These are phyloP conservation scores for Morella rubra DNA, from an alignment of 306 rosid genomes.

Conservation along the genomic window DNA sequence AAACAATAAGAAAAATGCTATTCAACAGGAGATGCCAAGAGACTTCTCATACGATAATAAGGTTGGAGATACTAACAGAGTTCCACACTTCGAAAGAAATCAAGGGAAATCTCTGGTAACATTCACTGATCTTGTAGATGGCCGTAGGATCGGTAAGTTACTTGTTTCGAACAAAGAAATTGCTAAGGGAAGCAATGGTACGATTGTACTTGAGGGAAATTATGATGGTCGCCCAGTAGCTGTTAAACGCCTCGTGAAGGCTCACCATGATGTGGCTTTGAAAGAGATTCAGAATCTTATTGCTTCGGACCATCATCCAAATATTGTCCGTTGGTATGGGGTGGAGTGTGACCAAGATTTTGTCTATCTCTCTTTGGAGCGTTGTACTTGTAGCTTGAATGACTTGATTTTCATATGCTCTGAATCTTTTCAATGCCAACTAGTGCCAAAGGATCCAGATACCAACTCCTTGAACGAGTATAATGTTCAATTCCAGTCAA, in stretches of 20 bases:
- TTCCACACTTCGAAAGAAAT: conserved; percentile 11
- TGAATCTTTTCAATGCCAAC: conserved; percentile 22
- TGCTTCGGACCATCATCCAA: conserved; percentile 74
- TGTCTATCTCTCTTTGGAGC: conserved; percentile 75
- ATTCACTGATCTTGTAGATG: conserved; percentile 31
- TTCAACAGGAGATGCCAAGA: conserved; percentile 29
- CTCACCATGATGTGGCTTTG: conserved; percentile 66
- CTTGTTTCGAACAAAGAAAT: conserved; percentile 60
- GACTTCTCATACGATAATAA: conserved; percentile 29
- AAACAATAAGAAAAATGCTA: conserved; percentile 20
- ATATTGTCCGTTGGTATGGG: conserved; percentile 83
- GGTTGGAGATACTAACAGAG: conserved; percentile 21
- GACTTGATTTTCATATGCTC: conserved; percentile 52
- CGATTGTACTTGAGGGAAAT: conserved; percentile 72
- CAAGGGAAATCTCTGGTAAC: neutral
- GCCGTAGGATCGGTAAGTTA: conserved; percentile 65
- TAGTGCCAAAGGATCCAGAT: conserved; percentile 29
- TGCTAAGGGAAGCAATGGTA: conserved; percentile 89
- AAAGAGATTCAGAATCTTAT: conserved; percentile 81
- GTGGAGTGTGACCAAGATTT: conserved; percentile 80
- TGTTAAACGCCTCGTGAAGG: conserved; percentile 77
- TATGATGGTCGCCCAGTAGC: conserved; percentile 80
- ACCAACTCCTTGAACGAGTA: conserved; percentile 24
- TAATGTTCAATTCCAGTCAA: conserved; percentile 33
- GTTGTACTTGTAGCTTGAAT: conserved; percentile 69